These are phyloP conservation scores for Dryadomyces sulphureus DNA, from an alignment of 2,329 filamentous ascomycete genomes.

Conservation along the genomic window DNA sequence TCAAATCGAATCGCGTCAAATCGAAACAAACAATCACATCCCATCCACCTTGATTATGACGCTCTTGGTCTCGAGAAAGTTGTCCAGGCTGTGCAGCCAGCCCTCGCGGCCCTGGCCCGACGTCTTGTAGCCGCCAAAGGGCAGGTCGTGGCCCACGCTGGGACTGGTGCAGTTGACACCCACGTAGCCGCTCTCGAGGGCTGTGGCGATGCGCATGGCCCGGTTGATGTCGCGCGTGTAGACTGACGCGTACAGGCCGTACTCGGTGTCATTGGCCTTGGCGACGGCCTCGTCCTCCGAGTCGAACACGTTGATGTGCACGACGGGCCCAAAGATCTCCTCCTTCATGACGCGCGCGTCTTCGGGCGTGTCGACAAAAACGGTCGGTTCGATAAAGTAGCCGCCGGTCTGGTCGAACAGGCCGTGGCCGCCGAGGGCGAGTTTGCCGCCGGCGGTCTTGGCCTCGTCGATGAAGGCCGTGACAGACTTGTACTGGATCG, in stretches of 20 bases:
- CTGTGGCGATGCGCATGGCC: slow-evolving; percentile 22
- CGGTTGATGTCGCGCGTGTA: slow-evolving; percentile 33
- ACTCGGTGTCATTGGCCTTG: slow-evolving; percentile 35
- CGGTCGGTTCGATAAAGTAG: slow-evolving; percentile 23
- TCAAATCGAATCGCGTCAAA: background rate
- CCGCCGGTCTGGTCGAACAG: slow-evolving; percentile 13
- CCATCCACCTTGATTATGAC: slow-evolving; percentile 13
- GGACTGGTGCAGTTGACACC: slow-evolving; percentile 32
- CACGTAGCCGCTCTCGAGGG: slow-evolving; percentile 38
- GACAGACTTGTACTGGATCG: slow-evolving; percentile 25
- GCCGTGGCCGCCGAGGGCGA: slow-evolving; percentile 14
- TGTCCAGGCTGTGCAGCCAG: slow-evolving; percentile 19
- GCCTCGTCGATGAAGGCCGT: slow-evolving; percentile 21
- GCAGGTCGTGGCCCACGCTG: slow-evolving; percentile 18
- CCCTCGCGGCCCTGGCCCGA: slow-evolving; percentile 22
- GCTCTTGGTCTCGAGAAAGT: slow-evolving; percentile 17
- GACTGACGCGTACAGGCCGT: slow-evolving; percentile 34
- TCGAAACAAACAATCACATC: background rate
- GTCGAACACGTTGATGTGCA: slow-evolving; percentile 33
- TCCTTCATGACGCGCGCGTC: slow-evolving; percentile 27
- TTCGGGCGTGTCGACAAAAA: slow-evolving; percentile 22
- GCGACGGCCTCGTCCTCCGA: slow-evolving; percentile 32
- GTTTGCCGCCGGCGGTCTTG: slow-evolving; percentile 15
- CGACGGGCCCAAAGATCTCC: slow-evolving; percentile 40
- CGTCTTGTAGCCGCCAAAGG: slow-evolving; percentile 25